These are phyloP conservation scores for Colletotrichum viniferum DNA, from an alignment of 2,329 filamentous ascomycete species.

Conservation along the genomic window DNA sequence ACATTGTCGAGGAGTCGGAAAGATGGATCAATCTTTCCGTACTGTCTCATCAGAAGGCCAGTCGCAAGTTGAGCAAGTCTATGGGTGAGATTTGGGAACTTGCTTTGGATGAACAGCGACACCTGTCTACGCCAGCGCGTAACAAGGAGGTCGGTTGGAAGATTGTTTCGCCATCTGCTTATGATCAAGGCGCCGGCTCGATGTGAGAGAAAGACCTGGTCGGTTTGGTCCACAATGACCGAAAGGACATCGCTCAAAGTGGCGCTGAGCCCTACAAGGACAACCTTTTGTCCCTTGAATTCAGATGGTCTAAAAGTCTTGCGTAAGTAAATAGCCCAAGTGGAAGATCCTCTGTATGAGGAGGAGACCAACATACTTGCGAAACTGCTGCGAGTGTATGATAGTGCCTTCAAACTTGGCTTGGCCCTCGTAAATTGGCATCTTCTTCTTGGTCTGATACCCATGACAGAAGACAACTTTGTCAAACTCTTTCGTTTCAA, in stretches of 20 bases:
- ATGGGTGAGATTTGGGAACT: constrained; percentile 4
- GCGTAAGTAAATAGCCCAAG: accelerated
- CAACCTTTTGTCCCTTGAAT: constrained; percentile 45
- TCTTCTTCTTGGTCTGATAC: constrained; percentile 36
- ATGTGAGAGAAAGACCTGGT: constrained; percentile 46
- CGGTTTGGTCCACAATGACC: constrained; percentile 35
- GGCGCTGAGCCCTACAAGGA: constrained; percentile 47
- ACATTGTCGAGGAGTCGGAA: constrained; percentile 28
- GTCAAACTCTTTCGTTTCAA: constrained; percentile 35
- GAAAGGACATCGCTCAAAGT: constrained; percentile 40
- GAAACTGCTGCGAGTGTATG: constrained; percentile 42
- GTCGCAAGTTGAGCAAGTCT: constrained; percentile 14
- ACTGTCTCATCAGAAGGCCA: neutral
- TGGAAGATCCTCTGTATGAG: neutral
- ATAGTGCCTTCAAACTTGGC: constrained; percentile 41
- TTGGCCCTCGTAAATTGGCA: constrained; percentile 38
- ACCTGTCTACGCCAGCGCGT: constrained; percentile 36
- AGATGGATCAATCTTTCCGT: constrained; percentile 29
- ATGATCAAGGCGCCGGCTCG: constrained; percentile 41
- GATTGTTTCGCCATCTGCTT: constrained; percentile 33
- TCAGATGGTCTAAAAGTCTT: constrained; percentile 25
- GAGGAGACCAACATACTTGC: constrained; percentile 26
- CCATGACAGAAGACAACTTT: constrained; percentile 40
- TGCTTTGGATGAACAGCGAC: constrained; percentile 30
- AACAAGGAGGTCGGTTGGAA: constrained; percentile 35